phyloP scores from a whole-genome alignment of 2,329 filamentous ascomycete species.

The Verticillium dahliae region DNA sequence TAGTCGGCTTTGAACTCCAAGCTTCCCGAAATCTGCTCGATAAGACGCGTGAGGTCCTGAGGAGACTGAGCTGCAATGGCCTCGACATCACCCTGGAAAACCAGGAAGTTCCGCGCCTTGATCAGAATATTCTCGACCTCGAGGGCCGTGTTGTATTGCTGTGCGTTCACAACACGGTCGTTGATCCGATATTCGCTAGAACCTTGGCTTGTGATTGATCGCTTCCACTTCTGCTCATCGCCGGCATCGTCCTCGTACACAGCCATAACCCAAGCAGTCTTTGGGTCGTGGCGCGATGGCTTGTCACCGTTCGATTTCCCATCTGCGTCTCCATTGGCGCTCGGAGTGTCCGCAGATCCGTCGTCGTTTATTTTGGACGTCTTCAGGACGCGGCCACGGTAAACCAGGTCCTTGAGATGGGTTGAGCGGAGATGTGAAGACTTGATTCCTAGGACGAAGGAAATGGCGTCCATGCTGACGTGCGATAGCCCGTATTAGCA shows the following conservation, averaged over 20 bases:
- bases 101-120: conserved; percentile 94
- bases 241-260: conserved; percentile 97
- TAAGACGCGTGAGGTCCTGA: conserved; percentile 84
- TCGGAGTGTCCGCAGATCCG: conserved; percentile 59
- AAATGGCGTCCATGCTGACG: conserved; percentile 93
- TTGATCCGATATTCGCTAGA: conserved; percentile 97
- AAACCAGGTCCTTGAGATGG: conserved; percentile 90
- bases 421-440: conserved; percentile 95
- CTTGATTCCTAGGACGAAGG: conserved; percentile 96
- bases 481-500: conserved; percentile 13
- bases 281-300: conserved; percentile 73
- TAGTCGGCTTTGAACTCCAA: conserved; percentile 93
- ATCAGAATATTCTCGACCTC: conserved; percentile 95
- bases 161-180: conserved; percentile 78
- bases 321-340: conserved; percentile 51
- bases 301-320: conserved; percentile 52
- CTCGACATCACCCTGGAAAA: conserved; percentile 97
- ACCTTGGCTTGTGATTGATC: conserved; percentile 81
- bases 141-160: conserved; percentile 87
- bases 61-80: conserved; percentile 93
- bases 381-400: conserved; percentile 87
- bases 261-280: conserved; percentile 97
- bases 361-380: conserved; percentile 90
- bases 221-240: conserved; percentile 93
- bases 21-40: conserved; percentile 96